A percentile compares a stretch with the other conserved stretches of the same genome.
These are phyloP conservation scores for Meyerozyma athensensis DNA, from an alignment of 1,139 yeast species.

Conservation along the genomic window DNA sequence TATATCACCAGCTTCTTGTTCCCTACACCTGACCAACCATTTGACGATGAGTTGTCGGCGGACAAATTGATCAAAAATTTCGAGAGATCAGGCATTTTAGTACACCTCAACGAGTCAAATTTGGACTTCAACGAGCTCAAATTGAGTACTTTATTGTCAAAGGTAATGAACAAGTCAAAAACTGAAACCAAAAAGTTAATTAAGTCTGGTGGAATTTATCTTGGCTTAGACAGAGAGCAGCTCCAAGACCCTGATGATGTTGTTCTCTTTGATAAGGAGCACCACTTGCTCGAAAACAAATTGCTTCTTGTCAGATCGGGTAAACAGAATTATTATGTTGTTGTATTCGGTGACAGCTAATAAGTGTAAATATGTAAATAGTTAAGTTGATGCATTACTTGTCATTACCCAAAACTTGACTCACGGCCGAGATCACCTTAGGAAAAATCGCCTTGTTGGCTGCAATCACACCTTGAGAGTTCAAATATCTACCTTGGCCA, in stretches of 20 bases:
- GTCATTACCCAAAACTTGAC: conserved; percentile 15
- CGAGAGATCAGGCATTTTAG: conserved; percentile 55
- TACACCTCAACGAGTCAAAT: conserved; percentile 29
- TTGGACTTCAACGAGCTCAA: conserved; percentile 32
- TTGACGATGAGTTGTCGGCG: conserved; percentile 44
- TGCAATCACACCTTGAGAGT: conserved; percentile 90
- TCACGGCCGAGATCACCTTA: conserved; percentile 57
- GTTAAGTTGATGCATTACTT: neutral
- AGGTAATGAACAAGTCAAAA: conserved; percentile 35
- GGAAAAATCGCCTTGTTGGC: conserved; percentile 63
- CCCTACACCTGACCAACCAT: conserved; percentile 52
- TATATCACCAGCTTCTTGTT: conserved; percentile 61
- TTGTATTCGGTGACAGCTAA: conserved; percentile 28
- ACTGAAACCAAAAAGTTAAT: conserved; percentile 61
- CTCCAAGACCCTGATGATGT: conserved; percentile 47
- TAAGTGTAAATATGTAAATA: neutral
- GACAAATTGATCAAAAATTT: conserved; percentile 57
- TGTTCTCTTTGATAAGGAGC: conserved; percentile 38
- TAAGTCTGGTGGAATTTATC: conserved; percentile 68
- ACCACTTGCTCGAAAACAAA: conserved; percentile 53
- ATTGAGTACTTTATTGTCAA: conserved; percentile 37
- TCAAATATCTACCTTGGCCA: conserved; percentile 78
- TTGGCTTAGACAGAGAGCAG: conserved; percentile 61
- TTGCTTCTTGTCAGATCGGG: conserved; percentile 71
- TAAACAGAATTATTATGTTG: conserved; percentile 59